Percentiles rank a stretch among this genome's conserved stretches.
Conservation (phyloP, 2,329 filamentous ascomycete species). For the Colletotrichum spinosum region DNA sequence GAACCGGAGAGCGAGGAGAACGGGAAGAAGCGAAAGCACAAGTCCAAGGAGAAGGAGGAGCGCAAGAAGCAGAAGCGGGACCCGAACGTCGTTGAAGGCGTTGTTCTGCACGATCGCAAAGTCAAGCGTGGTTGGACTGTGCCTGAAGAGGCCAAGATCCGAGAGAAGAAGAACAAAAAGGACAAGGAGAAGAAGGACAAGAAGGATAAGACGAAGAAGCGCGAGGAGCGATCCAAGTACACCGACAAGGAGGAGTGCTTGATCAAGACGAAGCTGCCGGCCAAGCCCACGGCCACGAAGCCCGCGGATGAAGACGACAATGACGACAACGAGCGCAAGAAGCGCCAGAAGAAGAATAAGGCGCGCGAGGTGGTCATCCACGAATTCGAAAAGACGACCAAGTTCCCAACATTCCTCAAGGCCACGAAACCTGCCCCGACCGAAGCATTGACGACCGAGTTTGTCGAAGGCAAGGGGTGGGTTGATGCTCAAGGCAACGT, state of each 20-base stretch:
- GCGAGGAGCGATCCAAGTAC: slow-evolving; percentile 78
- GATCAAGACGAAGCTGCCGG: slow-evolving; percentile 81
- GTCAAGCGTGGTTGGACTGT: slow-evolving; percentile 94
- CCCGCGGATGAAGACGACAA: slow-evolving; percentile 51
- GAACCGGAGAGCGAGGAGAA: slow-evolving; percentile 46
- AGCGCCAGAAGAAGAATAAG: slow-evolving; percentile 69
- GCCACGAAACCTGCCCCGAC: slow-evolving; percentile 56
- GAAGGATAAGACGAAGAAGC: slow-evolving; percentile 67
- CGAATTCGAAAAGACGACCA: slow-evolving; percentile 88
- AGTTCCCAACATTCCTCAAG: slow-evolving; percentile 85
- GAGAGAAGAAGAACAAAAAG: slow-evolving; percentile 59
- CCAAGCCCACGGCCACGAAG: slow-evolving; percentile 49
- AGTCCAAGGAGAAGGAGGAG: slow-evolving; percentile 45
- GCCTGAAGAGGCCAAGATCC: slow-evolving; percentile 61
- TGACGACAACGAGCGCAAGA: slow-evolving; percentile 60
- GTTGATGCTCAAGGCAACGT: slow-evolving; percentile 82
- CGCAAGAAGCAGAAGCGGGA: slow-evolving; percentile 63
- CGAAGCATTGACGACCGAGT: slow-evolving; percentile 66
- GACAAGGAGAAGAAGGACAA: slow-evolving; percentile 59
- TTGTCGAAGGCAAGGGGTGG: slow-evolving; percentile 89
- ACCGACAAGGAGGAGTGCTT: slow-evolving; percentile 84
- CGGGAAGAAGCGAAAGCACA: slow-evolving; percentile 58
- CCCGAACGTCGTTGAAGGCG: slow-evolving; percentile 68
- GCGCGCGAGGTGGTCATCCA: slow-evolving; percentile 78
- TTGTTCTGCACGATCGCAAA: slow-evolving; percentile 79